Conservation (phyloP, 495 filamentous ascomycete species). For the Astrothelium macrocarpum region DNA sequence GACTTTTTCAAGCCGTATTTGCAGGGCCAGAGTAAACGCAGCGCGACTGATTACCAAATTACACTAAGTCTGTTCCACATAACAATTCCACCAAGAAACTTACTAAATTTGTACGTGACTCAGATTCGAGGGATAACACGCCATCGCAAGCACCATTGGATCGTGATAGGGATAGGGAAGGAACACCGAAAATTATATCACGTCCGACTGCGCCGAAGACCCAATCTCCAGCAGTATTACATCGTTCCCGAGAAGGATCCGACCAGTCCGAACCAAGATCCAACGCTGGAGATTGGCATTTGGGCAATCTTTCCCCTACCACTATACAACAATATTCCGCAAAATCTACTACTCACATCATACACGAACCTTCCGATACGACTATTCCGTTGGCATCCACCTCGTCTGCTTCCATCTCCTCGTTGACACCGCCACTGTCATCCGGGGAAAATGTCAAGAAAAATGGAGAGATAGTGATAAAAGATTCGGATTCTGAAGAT, state of each 20-base stretch:
- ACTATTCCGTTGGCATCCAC: neutral
- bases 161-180: neutral
- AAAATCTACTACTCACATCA: neutral
- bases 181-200: neutral
- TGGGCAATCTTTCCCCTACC: neutral
- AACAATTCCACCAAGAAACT: neutral
- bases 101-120: neutral
- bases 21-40: neutral
- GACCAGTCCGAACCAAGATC: neutral
- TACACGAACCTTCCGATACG: neutral
- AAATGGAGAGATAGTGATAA: neutral
- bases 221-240: neutral
- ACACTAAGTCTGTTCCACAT: neutral
- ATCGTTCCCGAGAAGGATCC: neutral
- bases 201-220: neutral
- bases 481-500: neutral
- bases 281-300: neutral
- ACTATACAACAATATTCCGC: neutral
- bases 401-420: conserved; percentile 7
- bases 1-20: conserved; percentile 2
- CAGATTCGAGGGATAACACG: neutral
- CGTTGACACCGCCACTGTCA: conserved; percentile 4
- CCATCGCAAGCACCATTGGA: neutral
- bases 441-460: neutral
- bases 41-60: neutral